A percentile compares a stretch with the other conserved stretches of the same genome.
phyloP scores from a whole-genome alignment of 768 basidiomycete genomes.

The Boletus rubroflammeus region DNA sequence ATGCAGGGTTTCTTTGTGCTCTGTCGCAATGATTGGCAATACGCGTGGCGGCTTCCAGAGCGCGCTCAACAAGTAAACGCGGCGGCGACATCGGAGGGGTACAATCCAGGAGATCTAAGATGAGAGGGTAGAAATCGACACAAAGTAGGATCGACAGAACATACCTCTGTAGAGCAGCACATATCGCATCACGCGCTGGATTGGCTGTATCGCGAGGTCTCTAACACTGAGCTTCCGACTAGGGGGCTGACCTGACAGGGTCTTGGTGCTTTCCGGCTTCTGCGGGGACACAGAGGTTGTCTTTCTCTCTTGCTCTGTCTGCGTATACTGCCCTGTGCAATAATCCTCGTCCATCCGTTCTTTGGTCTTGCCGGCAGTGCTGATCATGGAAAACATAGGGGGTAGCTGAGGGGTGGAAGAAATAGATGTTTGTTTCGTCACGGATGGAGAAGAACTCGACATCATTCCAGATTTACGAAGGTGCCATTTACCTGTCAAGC shows the following conservation, averaged over 20 bases:
- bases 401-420: slow-evolving; percentile 11
- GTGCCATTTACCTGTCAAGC: slow-evolving; percentile 21
- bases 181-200: slow-evolving; percentile 62
- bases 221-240: slow-evolving; percentile 36
- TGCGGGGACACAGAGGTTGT: background rate
- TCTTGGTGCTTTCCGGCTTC: background rate
- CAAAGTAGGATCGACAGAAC: slow-evolving; percentile 10
- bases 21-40: slow-evolving; percentile 60
- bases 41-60: slow-evolving; percentile 52
- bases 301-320: slow-evolving; percentile 3
- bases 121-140: slow-evolving; percentile 1
- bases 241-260: slow-evolving; percentile 1
- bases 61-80: slow-evolving; percentile 51
- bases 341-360: slow-evolving; percentile 5
- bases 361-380: slow-evolving; percentile 1
- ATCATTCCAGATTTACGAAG: slow-evolving; percentile 17
- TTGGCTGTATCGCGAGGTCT: slow-evolving; percentile 61
- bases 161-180: slow-evolving; percentile 57
- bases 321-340: background rate
- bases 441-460: slow-evolving; percentile 3
- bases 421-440: slow-evolving; percentile 5
- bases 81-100: slow-evolving; percentile 49
- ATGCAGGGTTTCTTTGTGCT: slow-evolving; percentile 54
- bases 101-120: slow-evolving; percentile 47
- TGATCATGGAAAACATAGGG: slow-evolving; percentile 7